Percentiles rank a stretch among this genome's conserved stretches.
Evolutionary conservation across 208 protist species (phyloP).

Genomic region (Naegleria fowleri): DNA sequence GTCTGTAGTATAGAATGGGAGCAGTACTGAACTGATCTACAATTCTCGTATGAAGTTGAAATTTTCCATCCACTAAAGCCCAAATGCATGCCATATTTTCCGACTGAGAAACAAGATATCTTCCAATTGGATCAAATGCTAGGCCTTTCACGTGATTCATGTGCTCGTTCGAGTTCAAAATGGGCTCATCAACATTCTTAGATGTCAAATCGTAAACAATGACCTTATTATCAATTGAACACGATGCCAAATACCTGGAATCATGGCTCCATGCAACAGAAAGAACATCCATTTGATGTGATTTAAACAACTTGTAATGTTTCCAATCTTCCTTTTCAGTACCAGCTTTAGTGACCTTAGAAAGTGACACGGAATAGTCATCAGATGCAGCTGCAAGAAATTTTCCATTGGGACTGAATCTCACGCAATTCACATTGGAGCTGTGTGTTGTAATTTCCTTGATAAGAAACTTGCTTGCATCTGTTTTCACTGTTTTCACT

Average conservation of each 20-base stretch:
- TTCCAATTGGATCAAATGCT: constrained; percentile 6
- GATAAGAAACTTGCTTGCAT: neutral
- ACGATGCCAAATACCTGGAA: neutral
- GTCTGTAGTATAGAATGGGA: neutral
- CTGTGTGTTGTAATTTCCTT: neutral
- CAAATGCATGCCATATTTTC: neutral
- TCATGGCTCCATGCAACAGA: neutral
- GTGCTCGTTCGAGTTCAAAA: neutral
- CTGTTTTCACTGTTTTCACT: neutral
- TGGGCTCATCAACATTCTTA: neutral
- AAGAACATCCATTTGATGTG: neutral
- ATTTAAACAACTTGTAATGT: neutral
- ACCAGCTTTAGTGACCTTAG: neutral
- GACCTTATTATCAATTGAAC: neutral
- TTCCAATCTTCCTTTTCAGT: constrained; percentile 10
- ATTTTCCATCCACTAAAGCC: neutral
- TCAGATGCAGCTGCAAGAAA: neutral
- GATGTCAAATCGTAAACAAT: neutral
- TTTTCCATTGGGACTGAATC: constrained; percentile 3
- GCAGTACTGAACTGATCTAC: neutral
- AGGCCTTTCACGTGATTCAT: neutral
- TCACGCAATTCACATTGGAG: neutral
- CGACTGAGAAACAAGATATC: neutral
- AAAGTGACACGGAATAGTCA: neutral
- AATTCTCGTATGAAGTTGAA: neutral